Conservation (phyloP, 2,329 filamentous ascomycete genomes). For the Metarhizium humberi region DNA sequence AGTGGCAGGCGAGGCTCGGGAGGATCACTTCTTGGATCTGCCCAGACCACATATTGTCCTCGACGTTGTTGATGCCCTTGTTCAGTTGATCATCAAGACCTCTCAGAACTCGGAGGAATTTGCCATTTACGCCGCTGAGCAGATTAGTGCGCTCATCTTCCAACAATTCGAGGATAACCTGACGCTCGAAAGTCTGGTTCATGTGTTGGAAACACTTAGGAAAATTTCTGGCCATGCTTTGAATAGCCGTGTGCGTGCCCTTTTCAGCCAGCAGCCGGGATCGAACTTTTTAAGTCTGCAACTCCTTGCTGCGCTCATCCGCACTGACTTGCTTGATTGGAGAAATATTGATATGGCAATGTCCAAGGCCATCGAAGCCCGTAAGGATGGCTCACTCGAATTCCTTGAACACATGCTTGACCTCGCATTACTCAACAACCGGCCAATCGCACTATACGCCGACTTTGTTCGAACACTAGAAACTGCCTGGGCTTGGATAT, state of each 20-base stretch:
- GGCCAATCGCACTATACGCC: slow-evolving; percentile 68
- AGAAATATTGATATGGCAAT: slow-evolving; percentile 60
- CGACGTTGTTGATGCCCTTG: slow-evolving; percentile 53
- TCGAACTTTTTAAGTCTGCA: slow-evolving; percentile 47
- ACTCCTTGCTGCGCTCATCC: slow-evolving; percentile 46
- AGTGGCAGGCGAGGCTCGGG: slow-evolving; percentile 40
- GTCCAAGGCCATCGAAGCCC: slow-evolving; percentile 61
- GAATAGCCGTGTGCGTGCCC: slow-evolving; percentile 43
- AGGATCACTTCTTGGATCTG: slow-evolving; percentile 52
- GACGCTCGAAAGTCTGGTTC: slow-evolving; percentile 51
- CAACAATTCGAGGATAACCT: slow-evolving; percentile 44
- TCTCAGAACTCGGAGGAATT: slow-evolving; percentile 53
- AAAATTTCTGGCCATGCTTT: slow-evolving; percentile 48
- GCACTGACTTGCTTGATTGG: slow-evolving; percentile 54
- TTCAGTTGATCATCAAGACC: slow-evolving; percentile 53
- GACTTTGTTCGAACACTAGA: slow-evolving; percentile 81
- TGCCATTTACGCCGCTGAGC: slow-evolving; percentile 48
- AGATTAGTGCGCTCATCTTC: slow-evolving; percentile 49
- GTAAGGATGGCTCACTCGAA: slow-evolving; percentile 63
- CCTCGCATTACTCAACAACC: slow-evolving; percentile 67
- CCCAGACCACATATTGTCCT: slow-evolving; percentile 49
- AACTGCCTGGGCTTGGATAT: slow-evolving; percentile 71
- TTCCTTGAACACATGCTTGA: slow-evolving; percentile 76
- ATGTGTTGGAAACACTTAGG: slow-evolving; percentile 50
- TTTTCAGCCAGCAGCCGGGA: slow-evolving; percentile 48